Evolutionary conservation across 805 yeast genomes (phyloP), one percentile per base, ranked within the genome.

Genomic region (Wilhelminamyces savonicus): DNA sequence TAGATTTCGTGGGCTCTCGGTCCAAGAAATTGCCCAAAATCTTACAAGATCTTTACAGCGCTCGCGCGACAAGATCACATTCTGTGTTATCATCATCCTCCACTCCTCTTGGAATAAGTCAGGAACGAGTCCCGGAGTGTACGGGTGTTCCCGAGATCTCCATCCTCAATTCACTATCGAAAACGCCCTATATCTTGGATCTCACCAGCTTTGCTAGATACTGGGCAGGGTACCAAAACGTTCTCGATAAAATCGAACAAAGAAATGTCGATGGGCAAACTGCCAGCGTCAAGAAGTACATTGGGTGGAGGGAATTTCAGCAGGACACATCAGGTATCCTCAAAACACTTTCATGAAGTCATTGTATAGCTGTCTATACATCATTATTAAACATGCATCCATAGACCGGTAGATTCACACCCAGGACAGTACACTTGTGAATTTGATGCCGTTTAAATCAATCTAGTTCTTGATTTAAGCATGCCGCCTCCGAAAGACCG

Each of bases 401-500:
- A n/a, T n/a, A n/a, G n/a, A n/a, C n/a, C n/a, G n/a, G n/a, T n/a
- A n/a, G n/a, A n/a, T n/a, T n/a, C n/a, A n/a, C n/a, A n/a, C n/a
- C n/a, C n/a, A n/a, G n/a, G n/a, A n/a, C n/a, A n/a, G n/a, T n/a
- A n/a, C n/a, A n/a, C n/a, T 6, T 6, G 24, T 7, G 13, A 3
- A 16, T 12, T 13, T n/a, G 6, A n/a, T n/a, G n/a, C n/a, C n/a
- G n/a, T n/a, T 26, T 42, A 67, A 25, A 77, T 75, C 30, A 76
- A 59, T 31, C 68, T 68, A 3, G 81, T 69, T 40, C 71, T 60
- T 3, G 73, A 57, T 36, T 60, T 64, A 23, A 78, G 59, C 37
- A 74, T 56, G 2, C 87, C 86, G 9, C 87, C 95, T 19, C 77
- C 72, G 52, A 79, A 85, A 30, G 81, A 77, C 35, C 86, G 66